Evolutionary conservation across 768 basidiomycete species (phyloP).

Genomic region (Suillus sp.): DNA sequence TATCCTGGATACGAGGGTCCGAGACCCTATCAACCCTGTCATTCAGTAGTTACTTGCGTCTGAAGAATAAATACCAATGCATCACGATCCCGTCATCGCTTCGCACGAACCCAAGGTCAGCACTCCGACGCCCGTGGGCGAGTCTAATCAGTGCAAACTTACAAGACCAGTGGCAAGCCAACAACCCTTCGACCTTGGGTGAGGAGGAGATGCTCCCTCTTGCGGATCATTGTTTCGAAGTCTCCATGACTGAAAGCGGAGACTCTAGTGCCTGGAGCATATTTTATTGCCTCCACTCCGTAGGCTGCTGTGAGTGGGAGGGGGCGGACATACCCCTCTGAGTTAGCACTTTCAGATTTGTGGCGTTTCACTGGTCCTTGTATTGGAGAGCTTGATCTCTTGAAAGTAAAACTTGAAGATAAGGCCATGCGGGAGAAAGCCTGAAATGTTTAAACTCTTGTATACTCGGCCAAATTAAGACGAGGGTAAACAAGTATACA

Average conservation of each 20-base stretch:
- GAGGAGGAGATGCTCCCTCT: slow-evolving; percentile 24
- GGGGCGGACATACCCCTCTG: slow-evolving; percentile 10
- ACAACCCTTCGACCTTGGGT: slow-evolving; percentile 27
- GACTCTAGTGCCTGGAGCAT: slow-evolving; percentile 15
- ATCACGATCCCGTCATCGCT: slow-evolving; percentile 33
- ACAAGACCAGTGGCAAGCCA: slow-evolving; percentile 30
- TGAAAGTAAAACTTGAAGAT: slow-evolving; percentile 15
- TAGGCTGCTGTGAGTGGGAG: slow-evolving; percentile 24
- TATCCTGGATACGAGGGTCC: not conserved
- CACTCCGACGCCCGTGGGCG: slow-evolving; percentile 6
- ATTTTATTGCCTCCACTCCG: slow-evolving; percentile 33
- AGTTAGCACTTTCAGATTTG: slow-evolving; percentile 22
- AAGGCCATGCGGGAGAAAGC: not conserved
- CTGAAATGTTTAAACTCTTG: not conserved
- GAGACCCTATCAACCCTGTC: slow-evolving; percentile 1
- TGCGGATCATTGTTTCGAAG: slow-evolving; percentile 19
- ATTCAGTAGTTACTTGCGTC: not conserved
- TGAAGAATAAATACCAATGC: slow-evolving; percentile 28
- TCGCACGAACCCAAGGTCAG: slow-evolving; percentile 9
- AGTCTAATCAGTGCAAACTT: slow-evolving; percentile 12
- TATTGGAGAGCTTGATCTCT: slow-evolving; percentile 17
- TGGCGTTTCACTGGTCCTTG: slow-evolving; percentile 21
- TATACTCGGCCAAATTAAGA: slow-evolving; percentile 12
- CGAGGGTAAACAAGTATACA: slow-evolving; percentile 25
- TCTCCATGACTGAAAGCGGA: slow-evolving; percentile 16